A percentile compares a stretch with the other conserved stretches of the same genome.
Conservation (phyloP, 345 rosid species). For the Schrenkiella parvula region DNA sequence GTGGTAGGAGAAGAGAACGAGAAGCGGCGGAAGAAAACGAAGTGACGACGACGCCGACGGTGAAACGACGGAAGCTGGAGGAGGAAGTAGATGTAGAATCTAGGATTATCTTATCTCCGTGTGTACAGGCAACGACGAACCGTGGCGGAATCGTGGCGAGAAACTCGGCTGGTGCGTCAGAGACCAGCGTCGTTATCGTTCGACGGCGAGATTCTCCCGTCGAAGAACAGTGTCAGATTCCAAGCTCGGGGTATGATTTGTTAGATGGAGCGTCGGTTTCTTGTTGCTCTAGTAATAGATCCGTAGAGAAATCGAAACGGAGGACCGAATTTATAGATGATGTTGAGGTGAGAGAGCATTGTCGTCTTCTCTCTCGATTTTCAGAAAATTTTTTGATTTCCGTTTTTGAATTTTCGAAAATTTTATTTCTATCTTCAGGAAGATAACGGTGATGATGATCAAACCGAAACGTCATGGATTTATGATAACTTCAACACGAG, state of each 20-base stretch:
- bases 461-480: constrained; percentile 21
- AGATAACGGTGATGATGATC: constrained; percentile 8
- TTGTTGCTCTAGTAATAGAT: constrained; percentile 20
- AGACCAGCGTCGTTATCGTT: constrained; percentile 17
- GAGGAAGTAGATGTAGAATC: constrained; percentile 22
- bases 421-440: not conserved
- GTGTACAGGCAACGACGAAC: constrained; percentile 22
- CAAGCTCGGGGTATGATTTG: not conserved
- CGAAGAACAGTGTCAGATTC: constrained; percentile 8
- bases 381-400: not conserved
- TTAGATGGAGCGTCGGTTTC: constrained; percentile 8
- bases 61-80: constrained; percentile 25
- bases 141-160: constrained; percentile 4
- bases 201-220: constrained; percentile 20
- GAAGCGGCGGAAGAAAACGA: constrained; percentile 3
- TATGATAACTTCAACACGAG: not conserved
- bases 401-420: not conserved
- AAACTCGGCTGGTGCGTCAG: constrained; percentile 24
- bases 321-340: constrained; percentile 23
- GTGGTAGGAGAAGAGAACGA: constrained; percentile 24
- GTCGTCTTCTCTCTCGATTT: not conserved
- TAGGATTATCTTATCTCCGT: constrained; percentile 16
- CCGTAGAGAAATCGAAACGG: constrained; percentile 23
- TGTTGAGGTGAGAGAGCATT: not conserved
- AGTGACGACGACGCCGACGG: not conserved